Conservation (phyloP, 2,329 filamentous ascomycete species). For the Sporothrix protearum region DNA sequence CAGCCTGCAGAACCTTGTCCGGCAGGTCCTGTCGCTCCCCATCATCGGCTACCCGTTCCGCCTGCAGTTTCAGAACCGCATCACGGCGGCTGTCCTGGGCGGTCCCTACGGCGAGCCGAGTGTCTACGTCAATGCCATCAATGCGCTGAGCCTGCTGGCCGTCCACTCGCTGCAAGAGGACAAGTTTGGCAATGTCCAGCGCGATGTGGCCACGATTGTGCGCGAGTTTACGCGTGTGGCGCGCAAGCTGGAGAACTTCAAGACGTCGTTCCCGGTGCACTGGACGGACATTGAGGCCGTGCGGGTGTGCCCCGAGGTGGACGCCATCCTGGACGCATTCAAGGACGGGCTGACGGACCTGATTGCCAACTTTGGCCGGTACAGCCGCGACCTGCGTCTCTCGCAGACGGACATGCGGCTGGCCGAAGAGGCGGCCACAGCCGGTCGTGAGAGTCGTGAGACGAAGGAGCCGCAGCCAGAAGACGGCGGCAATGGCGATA, state of each 20-base stretch:
- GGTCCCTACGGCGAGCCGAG: slow-evolving; percentile 66
- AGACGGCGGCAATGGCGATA: background rate
- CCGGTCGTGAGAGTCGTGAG: slow-evolving; percentile 26
- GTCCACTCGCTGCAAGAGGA: slow-evolving; percentile 76
- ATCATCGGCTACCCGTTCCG: slow-evolving; percentile 64
- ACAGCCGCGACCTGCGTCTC: slow-evolving; percentile 66
- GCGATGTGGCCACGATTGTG: slow-evolving; percentile 71
- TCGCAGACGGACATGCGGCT: slow-evolving; percentile 66
- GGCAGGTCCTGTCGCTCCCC: slow-evolving; percentile 48
- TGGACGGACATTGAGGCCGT: slow-evolving; percentile 71
- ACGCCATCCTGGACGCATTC: slow-evolving; percentile 63
- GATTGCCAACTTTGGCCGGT: slow-evolving; percentile 69
- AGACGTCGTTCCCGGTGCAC: slow-evolving; percentile 57
- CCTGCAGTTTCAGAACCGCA: slow-evolving; percentile 62
- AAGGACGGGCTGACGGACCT: slow-evolving; percentile 63
- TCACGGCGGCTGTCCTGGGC: slow-evolving; percentile 67
- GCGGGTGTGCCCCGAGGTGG: slow-evolving; percentile 62
- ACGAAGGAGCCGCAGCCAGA: slow-evolving; percentile 21
- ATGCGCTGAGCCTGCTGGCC: slow-evolving; percentile 64
- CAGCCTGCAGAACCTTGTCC: slow-evolving; percentile 47
- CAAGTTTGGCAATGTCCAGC: slow-evolving; percentile 78
- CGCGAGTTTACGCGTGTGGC: slow-evolving; percentile 68
- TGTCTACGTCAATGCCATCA: slow-evolving; percentile 67
- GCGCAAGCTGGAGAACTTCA: slow-evolving; percentile 65
- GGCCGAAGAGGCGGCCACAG: slow-evolving; percentile 60